Evolutionary conservation across 1,284 basidiomycete species (phyloP), one percentile per base, ranked within the genome.

Genomic region (Leccinum fuscescens): DNA sequence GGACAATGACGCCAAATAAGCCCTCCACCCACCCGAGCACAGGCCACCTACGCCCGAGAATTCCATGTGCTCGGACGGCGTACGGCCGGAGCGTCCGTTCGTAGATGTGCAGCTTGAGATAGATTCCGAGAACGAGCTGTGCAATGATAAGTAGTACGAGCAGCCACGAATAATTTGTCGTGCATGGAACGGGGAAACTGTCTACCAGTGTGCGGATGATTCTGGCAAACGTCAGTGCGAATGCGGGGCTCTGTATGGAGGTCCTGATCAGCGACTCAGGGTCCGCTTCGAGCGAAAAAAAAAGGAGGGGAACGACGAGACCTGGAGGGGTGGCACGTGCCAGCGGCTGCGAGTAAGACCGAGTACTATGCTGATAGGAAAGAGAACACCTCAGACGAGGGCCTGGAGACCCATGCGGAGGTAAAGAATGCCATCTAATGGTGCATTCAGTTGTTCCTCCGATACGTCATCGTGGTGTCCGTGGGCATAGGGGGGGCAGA

Each of bases 21-120:
- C 91, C 89, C 72, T 96, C 93, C 1, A 81, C 81, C 93, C 94
- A 98, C 17, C 90, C 96, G 15, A 98, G 68, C 58, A 98, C 79
- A 0, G 94, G 94, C 74, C 93, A 98, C 17, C 79, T 67, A 72
- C 92, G 95, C 17, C 96, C 96, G 3, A 98, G 75, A 93, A 27
- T 22, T 22, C 22, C 22, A 22, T 22, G 22, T 22, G 22, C 22
- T 22, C 22, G 22, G 22, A 22, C 22, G 22, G 22, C 22, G 22
- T 22, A 22, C 22, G 22, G 22, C 27, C 95, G 82, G 9, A 95
- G 70, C 1, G 83, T 83, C 63, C 81, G 79, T 75, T 98, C 93
- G 64, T 95, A 83, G 22, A 98, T 88, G 74, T 98, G 96, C 5
- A 96, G 78, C 76, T 27, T 27, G 27, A 27, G 27, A 27, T 27